A percentile compares a stretch with the other conserved stretches of the same genome.
Evolutionary conservation across 352 stramenopile species (phyloP).

Genomic region (Achlya hypogyna): DNA sequence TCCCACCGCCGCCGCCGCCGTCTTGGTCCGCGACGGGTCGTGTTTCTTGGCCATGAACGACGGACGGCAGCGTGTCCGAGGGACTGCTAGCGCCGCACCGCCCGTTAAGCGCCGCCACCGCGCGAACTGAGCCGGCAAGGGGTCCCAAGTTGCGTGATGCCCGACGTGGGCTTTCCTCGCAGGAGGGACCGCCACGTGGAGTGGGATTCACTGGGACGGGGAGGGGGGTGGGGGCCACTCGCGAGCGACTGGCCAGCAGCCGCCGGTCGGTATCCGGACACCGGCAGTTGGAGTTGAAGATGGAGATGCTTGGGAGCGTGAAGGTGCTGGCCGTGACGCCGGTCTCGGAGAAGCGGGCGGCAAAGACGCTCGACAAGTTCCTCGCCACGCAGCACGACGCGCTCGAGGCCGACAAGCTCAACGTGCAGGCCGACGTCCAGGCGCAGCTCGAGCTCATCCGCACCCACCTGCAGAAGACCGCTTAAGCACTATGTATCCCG

Average conservation of each 20-base stretch:
- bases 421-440: slow-evolving; percentile 10
- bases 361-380: slow-evolving; percentile 7
- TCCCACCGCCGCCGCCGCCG: too few relatives aligned
- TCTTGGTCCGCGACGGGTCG: too few relatives aligned
- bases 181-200: too few relatives aligned
- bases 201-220: neutral
- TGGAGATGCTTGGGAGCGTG: slow-evolving; percentile 8
- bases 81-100: too few relatives aligned
- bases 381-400: neutral
- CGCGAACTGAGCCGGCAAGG: too few relatives aligned
- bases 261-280: neutral
- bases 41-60: too few relatives aligned
- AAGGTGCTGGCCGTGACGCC: slow-evolving; percentile 6
- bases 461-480: neutral
- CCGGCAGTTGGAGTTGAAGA: neutral
- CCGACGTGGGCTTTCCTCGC: too few relatives aligned
- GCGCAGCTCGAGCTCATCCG: slow-evolving; percentile 12
- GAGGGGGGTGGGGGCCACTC: neutral
- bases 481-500: neutral
- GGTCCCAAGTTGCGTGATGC: too few relatives aligned
- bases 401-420: neutral
- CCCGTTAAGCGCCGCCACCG: too few relatives aligned
- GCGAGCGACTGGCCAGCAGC: neutral
- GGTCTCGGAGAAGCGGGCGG: slow-evolving; percentile 2
- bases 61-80: too few relatives aligned